phyloP scores from a whole-genome alignment of 2,329 filamentous ascomycete genomes.

The Colletotrichum orchidophilum region DNA sequence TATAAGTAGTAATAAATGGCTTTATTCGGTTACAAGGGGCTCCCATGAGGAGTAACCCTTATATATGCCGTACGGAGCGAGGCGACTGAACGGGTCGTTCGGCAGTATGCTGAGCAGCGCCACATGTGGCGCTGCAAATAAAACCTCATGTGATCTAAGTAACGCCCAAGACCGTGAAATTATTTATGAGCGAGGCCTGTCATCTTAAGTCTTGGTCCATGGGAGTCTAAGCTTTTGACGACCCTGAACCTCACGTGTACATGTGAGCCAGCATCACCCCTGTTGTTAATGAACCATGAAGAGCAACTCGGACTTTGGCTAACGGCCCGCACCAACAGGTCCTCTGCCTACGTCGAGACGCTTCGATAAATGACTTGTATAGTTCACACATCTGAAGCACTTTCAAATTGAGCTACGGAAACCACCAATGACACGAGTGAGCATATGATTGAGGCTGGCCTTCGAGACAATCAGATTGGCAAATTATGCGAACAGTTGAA shows the following conservation, averaged over 20 bases:
- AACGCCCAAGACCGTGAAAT: neutral
- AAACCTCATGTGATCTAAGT: neutral
- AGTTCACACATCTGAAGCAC: neutral
- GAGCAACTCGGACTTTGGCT: neutral
- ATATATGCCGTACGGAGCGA: too few relatives aligned
- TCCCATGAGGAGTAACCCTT: too few relatives aligned
- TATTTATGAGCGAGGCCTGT: neutral
- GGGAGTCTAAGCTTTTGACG: neutral
- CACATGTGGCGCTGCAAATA: too few relatives aligned
- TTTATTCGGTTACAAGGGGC: too few relatives aligned
- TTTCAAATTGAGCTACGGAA: neutral
- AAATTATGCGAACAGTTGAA: neutral
- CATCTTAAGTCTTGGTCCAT: neutral
- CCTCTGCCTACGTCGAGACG: neutral
- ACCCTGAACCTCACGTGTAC: neutral
- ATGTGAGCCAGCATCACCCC: neutral
- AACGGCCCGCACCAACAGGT: neutral
- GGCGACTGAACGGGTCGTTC: neutral
- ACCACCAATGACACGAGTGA: neutral
- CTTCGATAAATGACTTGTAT: neutral
- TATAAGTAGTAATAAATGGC: too few relatives aligned
- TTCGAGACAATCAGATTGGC: neutral
- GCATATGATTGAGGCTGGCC: neutral
- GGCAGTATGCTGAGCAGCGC: neutral
- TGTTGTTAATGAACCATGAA: neutral